phyloP scores from a whole-genome alignment of 306 rosid genomes.

The Cucurbita pepo region DNA sequence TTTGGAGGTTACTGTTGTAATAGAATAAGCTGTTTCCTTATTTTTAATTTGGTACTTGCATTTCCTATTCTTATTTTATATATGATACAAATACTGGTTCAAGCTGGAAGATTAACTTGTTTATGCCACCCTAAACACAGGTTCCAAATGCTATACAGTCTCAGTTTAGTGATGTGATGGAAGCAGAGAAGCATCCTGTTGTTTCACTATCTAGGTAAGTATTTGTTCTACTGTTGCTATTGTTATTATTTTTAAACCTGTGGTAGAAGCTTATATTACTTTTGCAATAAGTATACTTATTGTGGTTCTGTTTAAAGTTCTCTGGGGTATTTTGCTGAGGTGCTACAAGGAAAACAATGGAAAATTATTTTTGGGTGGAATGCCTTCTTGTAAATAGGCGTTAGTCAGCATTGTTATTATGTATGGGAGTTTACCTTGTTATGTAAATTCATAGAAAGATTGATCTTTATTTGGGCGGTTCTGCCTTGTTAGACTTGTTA shows the following conservation, averaged over 20 bases:
- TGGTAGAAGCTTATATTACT: neutral
- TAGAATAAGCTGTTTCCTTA: neutral
- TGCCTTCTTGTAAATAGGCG: no score
- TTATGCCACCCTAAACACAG: slow-evolving; percentile 27
- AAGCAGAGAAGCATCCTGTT: slow-evolving; percentile 70
- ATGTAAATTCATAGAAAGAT: no score
- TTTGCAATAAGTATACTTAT: neutral
- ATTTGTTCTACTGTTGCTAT: neutral
- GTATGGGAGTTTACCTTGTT: no score
- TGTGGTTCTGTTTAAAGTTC: neutral
- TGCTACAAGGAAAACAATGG: neutral
- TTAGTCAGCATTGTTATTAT: no score
- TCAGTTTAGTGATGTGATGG: slow-evolving; percentile 44
- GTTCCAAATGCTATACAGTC: slow-evolving; percentile 63
- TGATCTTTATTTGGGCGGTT: no score
- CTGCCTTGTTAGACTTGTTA: no score
- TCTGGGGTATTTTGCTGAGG: no score
- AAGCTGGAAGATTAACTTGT: neutral
- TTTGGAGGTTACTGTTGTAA: neutral
- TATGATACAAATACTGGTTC: neutral
- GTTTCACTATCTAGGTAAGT: slow-evolving; percentile 66
- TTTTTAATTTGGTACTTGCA: neutral
- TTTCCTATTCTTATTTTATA: neutral
- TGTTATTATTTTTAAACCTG: neutral
- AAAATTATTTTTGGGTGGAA: no score